Conservation (phyloP, 1,139 yeast species). For the Suhomyces atakaporum region DNA sequence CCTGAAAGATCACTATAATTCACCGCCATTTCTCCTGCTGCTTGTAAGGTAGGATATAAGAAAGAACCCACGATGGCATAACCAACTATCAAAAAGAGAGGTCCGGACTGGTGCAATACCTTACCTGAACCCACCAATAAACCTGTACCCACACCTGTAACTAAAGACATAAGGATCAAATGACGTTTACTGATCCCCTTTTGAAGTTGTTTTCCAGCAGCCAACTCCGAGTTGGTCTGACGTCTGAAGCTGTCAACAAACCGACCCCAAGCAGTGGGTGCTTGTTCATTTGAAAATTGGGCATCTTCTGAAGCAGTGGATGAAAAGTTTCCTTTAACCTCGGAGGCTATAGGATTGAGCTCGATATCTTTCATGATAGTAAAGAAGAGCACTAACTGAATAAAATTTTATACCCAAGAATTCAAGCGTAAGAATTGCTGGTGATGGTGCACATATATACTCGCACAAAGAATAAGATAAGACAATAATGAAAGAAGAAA, state of each 20-base stretch:
- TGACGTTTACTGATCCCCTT: slow-evolving; percentile 40
- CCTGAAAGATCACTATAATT: slow-evolving; percentile 42
- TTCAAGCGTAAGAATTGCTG: neutral
- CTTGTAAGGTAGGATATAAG: slow-evolving; percentile 43
- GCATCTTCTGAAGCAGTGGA: slow-evolving; percentile 18
- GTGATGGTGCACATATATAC: neutral
- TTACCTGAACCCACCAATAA: slow-evolving; percentile 42
- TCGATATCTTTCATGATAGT: slow-evolving; percentile 18
- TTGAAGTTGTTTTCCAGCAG: slow-evolving; percentile 32
- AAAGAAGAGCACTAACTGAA: too few relatives aligned
- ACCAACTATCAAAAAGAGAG: slow-evolving; percentile 37
- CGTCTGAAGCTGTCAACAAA: slow-evolving; percentile 36
- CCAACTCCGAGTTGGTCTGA: slow-evolving; percentile 21
- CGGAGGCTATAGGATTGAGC: slow-evolving; percentile 22
- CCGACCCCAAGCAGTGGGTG: slow-evolving; percentile 22
- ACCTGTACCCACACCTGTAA: slow-evolving; percentile 47
- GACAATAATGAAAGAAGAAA: neutral
- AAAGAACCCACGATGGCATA: slow-evolving; percentile 43
- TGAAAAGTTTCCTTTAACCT: slow-evolving; percentile 19
- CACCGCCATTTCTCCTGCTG: slow-evolving; percentile 47
- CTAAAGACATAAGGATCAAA: slow-evolving; percentile 39
- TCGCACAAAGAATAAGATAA: neutral
- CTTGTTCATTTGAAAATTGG: slow-evolving; percentile 15
- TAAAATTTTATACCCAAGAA: neutral
- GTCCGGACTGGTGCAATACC: slow-evolving; percentile 37